These are phyloP conservation scores for Pisolithus sp. DNA, from an alignment of 768 basidiomycete genomes.

Conservation along the genomic window DNA sequence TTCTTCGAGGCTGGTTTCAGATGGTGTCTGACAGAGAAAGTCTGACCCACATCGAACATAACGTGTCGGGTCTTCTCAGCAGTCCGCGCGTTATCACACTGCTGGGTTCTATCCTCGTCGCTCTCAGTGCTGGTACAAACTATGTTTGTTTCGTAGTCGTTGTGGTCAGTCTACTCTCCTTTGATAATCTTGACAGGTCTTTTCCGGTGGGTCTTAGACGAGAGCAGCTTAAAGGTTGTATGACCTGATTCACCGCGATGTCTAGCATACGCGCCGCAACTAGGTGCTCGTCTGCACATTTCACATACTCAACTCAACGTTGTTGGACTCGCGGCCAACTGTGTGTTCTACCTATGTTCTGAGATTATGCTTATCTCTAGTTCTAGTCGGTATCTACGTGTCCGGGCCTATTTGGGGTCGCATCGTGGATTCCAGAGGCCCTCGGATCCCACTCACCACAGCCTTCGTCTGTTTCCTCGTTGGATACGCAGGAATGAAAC, in stretches of 20 bases:
- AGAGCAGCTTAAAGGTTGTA: background rate
- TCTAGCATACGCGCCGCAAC: constrained; percentile 80
- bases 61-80: constrained; percentile 25
- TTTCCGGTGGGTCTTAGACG: constrained; percentile 22
- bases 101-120: constrained; percentile 50
- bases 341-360: constrained; percentile 33
- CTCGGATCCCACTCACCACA: constrained; percentile 50
- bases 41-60: constrained; percentile 5
- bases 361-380: background rate
- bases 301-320: constrained; percentile 79
- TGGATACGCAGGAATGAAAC: constrained; percentile 69
- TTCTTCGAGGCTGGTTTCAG: no score
- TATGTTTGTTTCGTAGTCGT: constrained; percentile 47
- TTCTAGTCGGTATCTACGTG: constrained; percentile 66
- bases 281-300: constrained; percentile 68
- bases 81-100: constrained; percentile 41
- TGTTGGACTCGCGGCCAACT: constrained; percentile 72
- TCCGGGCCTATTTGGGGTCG: constrained; percentile 66
- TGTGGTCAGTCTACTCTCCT: background rate
- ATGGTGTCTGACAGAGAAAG: constrained; percentile 4
- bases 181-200: constrained; percentile 14
- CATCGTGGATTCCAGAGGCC: constrained; percentile 64
- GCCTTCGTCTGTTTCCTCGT: constrained; percentile 52
- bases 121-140: constrained; percentile 63
- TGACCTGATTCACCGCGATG: background rate